Percentiles rank a stretch among this genome's conserved stretches.
phyloP scores from a whole-genome alignment of 2,329 filamentous ascomycete species.

The Helotiales sp. region DNA sequence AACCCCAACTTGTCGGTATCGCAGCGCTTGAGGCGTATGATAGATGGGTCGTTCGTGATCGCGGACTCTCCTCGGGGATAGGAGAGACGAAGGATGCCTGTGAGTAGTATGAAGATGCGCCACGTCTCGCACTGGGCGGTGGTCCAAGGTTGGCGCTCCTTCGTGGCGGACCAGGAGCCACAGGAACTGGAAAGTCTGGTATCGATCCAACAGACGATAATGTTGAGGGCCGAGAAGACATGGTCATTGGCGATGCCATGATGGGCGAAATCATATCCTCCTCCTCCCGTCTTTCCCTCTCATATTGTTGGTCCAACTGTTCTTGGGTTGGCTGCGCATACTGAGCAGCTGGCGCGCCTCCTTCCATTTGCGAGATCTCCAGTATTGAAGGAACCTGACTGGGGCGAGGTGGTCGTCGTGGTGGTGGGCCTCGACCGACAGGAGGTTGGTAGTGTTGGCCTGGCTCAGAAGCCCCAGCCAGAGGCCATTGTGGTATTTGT shows the following conservation, averaged over 20 bases:
- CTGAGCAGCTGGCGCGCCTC: conserved; percentile 60
- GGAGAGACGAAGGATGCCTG: conserved; percentile 72
- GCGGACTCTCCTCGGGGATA: conserved; percentile 73
- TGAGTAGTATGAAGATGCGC: conserved; percentile 69
- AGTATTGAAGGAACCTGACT: conserved; percentile 64
- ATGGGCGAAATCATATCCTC: conserved; percentile 43
- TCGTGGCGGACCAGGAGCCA: conserved; percentile 41
- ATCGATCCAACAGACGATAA: conserved; percentile 61
- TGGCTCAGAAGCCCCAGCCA: conserved; percentile 42
- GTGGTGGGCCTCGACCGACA: conserved; percentile 55
- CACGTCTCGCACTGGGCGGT: conserved; percentile 63
- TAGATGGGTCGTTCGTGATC: conserved; percentile 57
- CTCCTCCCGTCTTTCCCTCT: conserved; percentile 23
- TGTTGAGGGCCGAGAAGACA: conserved; percentile 58
- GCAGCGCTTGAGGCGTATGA: conserved; percentile 76
- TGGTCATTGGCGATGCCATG: conserved; percentile 53
- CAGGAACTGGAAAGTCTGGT: conserved; percentile 52
- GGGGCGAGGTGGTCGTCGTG: conserved; percentile 63
- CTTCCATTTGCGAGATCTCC: conserved; percentile 60
- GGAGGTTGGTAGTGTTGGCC: conserved; percentile 55
- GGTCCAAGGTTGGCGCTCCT: conserved; percentile 62
- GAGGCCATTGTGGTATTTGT: conserved; percentile 60
- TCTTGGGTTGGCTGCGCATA: conserved; percentile 47
- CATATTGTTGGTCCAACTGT: conserved; percentile 21
- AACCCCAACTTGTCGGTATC: conserved; percentile 72